phyloP scores from a whole-genome alignment of 169 alveolate genomes.

The Plasmodium coatneyi region DNA sequence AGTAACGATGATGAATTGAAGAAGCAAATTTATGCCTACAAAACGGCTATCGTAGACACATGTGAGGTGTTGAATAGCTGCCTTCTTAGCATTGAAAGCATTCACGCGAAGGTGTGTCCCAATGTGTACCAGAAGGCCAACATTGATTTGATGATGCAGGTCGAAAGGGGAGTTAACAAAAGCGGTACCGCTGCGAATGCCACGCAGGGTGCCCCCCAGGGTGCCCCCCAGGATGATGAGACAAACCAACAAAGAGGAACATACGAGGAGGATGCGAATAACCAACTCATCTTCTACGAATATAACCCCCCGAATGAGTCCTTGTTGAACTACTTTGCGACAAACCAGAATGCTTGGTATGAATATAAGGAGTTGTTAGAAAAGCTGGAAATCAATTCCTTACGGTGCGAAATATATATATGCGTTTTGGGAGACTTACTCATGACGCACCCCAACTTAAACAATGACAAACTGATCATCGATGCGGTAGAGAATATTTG shows the following conservation, averaged over 20 bases:
- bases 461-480: constrained; percentile 46
- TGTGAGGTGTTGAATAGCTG: constrained; percentile 74
- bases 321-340: constrained; percentile 24
- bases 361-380: constrained; percentile 58
- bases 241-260: background rate
- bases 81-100: constrained; percentile 16
- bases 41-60: constrained; percentile 79
- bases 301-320: constrained; percentile 54
- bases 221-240: background rate
- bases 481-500: constrained; percentile 78
- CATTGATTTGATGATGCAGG: background rate
- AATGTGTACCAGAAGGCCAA: constrained; percentile 48
- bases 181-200: background rate
- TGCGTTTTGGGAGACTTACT: constrained; percentile 79
- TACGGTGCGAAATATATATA: constrained; percentile 82
- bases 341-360: constrained; percentile 58
- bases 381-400: constrained; percentile 78
- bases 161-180: background rate
- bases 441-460: constrained; percentile 74
- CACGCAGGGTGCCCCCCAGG: background rate
- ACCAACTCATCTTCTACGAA: constrained; percentile 25
- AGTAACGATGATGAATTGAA: constrained; percentile 73
- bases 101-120: constrained; percentile 24
- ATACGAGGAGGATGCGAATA: constrained; percentile 11
- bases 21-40: constrained; percentile 81